Evolutionary conservation across 352 stramenopile species (phyloP).

Genomic region (Pythium rhizo-oryzae): DNA sequence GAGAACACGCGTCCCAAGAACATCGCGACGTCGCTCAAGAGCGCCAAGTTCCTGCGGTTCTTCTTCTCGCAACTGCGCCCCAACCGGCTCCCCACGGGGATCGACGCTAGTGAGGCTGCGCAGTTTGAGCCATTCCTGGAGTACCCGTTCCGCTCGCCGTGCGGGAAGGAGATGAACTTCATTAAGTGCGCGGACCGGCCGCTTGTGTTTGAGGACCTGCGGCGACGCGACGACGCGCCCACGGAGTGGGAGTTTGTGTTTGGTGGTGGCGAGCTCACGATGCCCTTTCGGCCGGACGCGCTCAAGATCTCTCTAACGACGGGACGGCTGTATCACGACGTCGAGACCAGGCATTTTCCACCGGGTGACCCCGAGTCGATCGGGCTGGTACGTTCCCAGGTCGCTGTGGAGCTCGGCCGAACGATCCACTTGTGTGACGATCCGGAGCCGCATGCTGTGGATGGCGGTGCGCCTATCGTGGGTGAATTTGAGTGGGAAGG

Average conservation of each 20-base stretch:
- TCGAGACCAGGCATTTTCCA: constrained; percentile 51
- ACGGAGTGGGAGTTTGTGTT: constrained; percentile 51
- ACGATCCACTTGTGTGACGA: constrained; percentile 55
- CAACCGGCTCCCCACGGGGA: constrained; percentile 26
- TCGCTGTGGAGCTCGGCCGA: constrained; percentile 69
- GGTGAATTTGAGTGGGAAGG: constrained; percentile 63
- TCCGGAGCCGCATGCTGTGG: neutral
- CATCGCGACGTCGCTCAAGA: constrained; percentile 85
- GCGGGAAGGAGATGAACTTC: constrained; percentile 86
- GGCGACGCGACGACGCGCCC: constrained; percentile 24
- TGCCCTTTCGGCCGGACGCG: constrained; percentile 55
- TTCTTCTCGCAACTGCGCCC: constrained; percentile 74
- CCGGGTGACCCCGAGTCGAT: constrained; percentile 37
- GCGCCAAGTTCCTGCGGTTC: constrained; percentile 79
- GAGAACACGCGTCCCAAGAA: constrained; percentile 85
- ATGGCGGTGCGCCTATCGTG: constrained; percentile 29
- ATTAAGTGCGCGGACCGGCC: constrained; percentile 85
- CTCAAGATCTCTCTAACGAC: constrained; percentile 70
- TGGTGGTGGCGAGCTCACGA: constrained; percentile 53
- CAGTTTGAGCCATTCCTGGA: constrained; percentile 50
- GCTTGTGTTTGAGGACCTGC: constrained; percentile 75
- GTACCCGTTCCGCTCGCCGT: constrained; percentile 75
- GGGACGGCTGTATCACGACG: constrained; percentile 70
- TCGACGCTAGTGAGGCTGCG: constrained; percentile 7
- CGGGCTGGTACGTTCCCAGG: constrained; percentile 65